A percentile compares a stretch with the other conserved stretches of the same genome.
phyloP scores from a whole-genome alignment of 1,284 basidiomycete species.

The Tilletia caries region DNA sequence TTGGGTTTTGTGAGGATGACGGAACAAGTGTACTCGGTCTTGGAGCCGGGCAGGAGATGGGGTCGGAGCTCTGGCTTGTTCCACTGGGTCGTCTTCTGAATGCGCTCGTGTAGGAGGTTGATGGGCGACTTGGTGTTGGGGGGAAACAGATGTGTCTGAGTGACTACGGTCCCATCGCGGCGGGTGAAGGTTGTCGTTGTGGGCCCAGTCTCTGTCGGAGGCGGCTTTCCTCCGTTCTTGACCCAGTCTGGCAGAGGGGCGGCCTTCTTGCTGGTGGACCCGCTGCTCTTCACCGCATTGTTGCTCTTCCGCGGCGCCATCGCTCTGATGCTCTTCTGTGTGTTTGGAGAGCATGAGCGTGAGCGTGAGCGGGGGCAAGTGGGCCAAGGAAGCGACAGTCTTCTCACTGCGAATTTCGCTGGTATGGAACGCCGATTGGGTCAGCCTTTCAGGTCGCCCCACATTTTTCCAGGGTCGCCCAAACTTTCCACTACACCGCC shows the following conservation, averaged over 20 bases:
- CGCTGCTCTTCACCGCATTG: conserved; percentile 48
- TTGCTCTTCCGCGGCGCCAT: conserved; percentile 51
- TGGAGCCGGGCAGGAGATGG: background rate
- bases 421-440: too few species aligned
- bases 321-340: too few species aligned
- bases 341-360: too few species aligned
- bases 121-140: conserved; percentile 53
- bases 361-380: too few species aligned
- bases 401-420: too few species aligned
- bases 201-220: conserved; percentile 26
- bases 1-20: conserved; percentile 49
- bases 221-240: conserved; percentile 41
- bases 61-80: conserved; percentile 37
- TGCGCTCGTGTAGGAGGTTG: conserved; percentile 50
- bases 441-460: too few species aligned
- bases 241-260: conserved; percentile 52
- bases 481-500: too few species aligned
- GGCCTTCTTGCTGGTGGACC: conserved; percentile 49
- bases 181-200: conserved; percentile 21
- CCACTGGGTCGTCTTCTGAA: conserved; percentile 45
- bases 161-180: background rate
- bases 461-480: too few species aligned
- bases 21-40: conserved; percentile 28
- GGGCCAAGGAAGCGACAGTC: too few species aligned
- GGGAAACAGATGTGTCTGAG: conserved; percentile 40